Percentiles rank a stretch among this genome's conserved stretches.
Conservation (phyloP, 2,329 filamentous ascomycete species). For the Microcyclosporella mali region DNA sequence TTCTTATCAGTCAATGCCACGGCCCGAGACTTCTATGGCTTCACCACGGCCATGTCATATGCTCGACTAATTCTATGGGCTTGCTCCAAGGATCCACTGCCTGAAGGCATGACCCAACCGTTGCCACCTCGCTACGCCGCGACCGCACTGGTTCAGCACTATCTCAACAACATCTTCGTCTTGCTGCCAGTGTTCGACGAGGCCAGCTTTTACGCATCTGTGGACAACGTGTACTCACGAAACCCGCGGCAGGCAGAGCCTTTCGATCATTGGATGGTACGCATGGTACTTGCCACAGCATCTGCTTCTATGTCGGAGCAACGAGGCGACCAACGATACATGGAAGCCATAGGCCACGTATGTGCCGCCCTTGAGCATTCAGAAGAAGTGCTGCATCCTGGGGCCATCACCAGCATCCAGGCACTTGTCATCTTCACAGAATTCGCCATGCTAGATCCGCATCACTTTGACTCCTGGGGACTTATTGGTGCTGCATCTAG, state of each 20-base stretch:
- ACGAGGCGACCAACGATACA: slow-evolving; percentile 58
- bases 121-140: slow-evolving; percentile 68
- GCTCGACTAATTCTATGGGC: slow-evolving; percentile 81
- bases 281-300: slow-evolving; percentile 82
- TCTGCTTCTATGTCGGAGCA: slow-evolving; percentile 65
- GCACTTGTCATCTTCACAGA: slow-evolving; percentile 79
- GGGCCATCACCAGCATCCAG: slow-evolving; percentile 78
- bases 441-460: slow-evolving; percentile 83
- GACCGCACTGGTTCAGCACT: slow-evolving; percentile 68
- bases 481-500: slow-evolving; percentile 84
- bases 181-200: slow-evolving; percentile 80
- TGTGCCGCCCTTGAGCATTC: slow-evolving; percentile 67
- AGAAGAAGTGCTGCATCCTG: slow-evolving; percentile 77
- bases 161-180: slow-evolving; percentile 73
- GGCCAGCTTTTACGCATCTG: slow-evolving; percentile 65
- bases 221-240: slow-evolving; percentile 75
- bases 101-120: slow-evolving; percentile 51
- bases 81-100: slow-evolving; percentile 65
- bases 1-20: slow-evolving; percentile 94
- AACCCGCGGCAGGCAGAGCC: slow-evolving; percentile 55
- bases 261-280: slow-evolving; percentile 78
- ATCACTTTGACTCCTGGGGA: slow-evolving; percentile 91
- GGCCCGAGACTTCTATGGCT: slow-evolving; percentile 85
- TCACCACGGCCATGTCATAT: slow-evolving; percentile 85
- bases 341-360: slow-evolving; percentile 55